Evolutionary conservation across 306 rosid species (phyloP).

Genomic region (Casuarina equisetifolia): DNA sequence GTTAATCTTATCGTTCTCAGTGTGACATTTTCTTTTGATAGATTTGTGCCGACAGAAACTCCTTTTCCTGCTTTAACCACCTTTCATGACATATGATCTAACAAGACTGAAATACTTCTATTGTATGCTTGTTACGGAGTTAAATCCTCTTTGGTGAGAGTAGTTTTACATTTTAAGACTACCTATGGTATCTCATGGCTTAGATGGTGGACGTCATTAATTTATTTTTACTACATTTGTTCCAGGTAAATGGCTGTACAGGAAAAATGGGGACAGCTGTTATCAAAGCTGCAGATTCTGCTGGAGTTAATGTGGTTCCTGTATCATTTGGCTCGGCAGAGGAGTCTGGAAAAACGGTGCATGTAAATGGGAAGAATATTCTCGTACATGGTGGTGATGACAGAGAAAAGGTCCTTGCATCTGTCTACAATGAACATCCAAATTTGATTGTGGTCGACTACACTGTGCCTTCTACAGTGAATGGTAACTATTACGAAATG

Average conservation of each 20-base stretch:
- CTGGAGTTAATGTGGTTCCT: slow-evolving; percentile 78
- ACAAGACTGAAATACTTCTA: not conserved
- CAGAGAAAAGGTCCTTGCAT: slow-evolving; percentile 62
- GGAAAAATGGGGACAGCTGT: slow-evolving; percentile 93
- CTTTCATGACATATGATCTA: not conserved
- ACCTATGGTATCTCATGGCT: not conserved
- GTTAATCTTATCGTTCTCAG: not conserved
- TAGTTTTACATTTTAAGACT: not conserved
- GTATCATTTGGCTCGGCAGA: slow-evolving; percentile 73
- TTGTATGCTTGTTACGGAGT: not conserved
- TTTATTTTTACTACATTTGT: slow-evolving; percentile 9
- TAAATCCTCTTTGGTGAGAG: not conserved
- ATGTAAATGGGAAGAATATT: slow-evolving; percentile 62
- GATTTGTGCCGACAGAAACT: not conserved
- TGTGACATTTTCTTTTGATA: not conserved
- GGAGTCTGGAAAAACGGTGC: slow-evolving; percentile 60
- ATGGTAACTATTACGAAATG: slow-evolving; percentile 51
- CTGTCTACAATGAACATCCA: slow-evolving; percentile 57
- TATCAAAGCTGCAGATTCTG: slow-evolving; percentile 77
- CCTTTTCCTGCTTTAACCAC: not conserved
- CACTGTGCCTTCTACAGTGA: slow-evolving; percentile 83
- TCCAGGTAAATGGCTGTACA: slow-evolving; percentile 79
- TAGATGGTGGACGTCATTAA: not conserved
- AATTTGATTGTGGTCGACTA: slow-evolving; percentile 83
- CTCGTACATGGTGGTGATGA: slow-evolving; percentile 78